A percentile compares a stretch with the other conserved stretches of the same genome.
Conservation (phyloP, 495 filamentous ascomycete species). For the Penicillium salamii region DNA sequence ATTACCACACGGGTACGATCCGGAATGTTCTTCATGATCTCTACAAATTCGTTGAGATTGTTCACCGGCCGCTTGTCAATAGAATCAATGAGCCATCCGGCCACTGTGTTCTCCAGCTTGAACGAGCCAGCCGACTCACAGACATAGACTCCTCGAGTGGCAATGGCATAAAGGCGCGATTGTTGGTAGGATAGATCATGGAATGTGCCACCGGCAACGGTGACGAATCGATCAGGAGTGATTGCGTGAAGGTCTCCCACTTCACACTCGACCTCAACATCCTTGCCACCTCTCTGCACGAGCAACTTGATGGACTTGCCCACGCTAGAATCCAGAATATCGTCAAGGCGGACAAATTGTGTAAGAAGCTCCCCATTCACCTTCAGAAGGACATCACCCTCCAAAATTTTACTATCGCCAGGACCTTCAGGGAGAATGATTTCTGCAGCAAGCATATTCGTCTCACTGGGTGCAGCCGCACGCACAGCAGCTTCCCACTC, state of each 20-base stretch:
- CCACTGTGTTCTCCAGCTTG: conserved; percentile 83
- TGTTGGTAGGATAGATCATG: conserved; percentile 96
- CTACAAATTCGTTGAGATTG: conserved; percentile 82
- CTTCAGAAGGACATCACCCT: conserved; percentile 93
- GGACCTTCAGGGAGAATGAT: conserved; percentile 91
- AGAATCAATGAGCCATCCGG: conserved; percentile 91
- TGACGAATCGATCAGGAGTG: conserved; percentile 92
- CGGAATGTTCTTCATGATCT: conserved; percentile 85
- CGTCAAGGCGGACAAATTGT: conserved; percentile 90
- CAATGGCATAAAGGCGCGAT: conserved; percentile 87
- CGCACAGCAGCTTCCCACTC: conserved; percentile 84
- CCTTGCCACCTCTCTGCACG: conserved; percentile 83
- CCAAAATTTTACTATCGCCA: conserved; percentile 77
- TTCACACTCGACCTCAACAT: conserved; percentile 78
- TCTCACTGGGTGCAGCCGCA: conserved; percentile 83
- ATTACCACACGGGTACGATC: conserved; percentile 87
- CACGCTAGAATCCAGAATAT: conserved; percentile 87
- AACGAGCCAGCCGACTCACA: conserved; percentile 96
- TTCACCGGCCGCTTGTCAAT: conserved; percentile 87
- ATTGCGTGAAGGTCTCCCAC: conserved; percentile 93
- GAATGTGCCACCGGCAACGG: conserved; percentile 89
- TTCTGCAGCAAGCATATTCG: conserved; percentile 94
- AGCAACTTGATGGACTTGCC: conserved; percentile 68
- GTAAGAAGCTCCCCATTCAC: conserved; percentile 94
- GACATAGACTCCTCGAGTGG: conserved; percentile 87